Conservation (phyloP, 441 rosid species). For the Erodium texanum region DNA sequence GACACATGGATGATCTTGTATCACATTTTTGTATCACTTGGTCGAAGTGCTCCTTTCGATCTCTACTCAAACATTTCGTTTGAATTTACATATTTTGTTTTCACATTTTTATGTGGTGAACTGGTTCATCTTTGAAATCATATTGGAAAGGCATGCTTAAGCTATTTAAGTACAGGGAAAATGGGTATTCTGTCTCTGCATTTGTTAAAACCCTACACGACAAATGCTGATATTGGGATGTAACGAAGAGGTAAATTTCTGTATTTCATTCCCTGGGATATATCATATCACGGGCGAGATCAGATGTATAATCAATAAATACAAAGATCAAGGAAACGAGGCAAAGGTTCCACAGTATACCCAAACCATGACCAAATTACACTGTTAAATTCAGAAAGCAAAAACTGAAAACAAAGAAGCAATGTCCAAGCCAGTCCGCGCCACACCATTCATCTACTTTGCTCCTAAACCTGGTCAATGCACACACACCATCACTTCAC, state of each 20-base stretch:
- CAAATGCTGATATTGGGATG: neutral
- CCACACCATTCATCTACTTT: slow-evolving; percentile 20
- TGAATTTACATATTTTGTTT: too few relatives aligned
- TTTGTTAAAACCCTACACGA: neutral
- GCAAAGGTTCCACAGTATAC: slow-evolving; percentile 30
- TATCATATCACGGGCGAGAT: slow-evolving; percentile 10
- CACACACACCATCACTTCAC: slow-evolving; percentile 27
- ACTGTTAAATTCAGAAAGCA: slow-evolving; percentile 16
- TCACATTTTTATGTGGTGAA: too few relatives aligned
- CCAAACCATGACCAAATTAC: slow-evolving; percentile 19
- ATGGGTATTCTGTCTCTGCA: too few relatives aligned
- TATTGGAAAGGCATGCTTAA: too few relatives aligned
- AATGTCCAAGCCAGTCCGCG: slow-evolving; percentile 14
- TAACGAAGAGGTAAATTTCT: neutral
- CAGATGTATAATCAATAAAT: slow-evolving; percentile 21
- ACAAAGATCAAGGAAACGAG: slow-evolving; percentile 25
- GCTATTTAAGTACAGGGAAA: too few relatives aligned
- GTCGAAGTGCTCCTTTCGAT: too few relatives aligned
- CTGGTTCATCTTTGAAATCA: too few relatives aligned
- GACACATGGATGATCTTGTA: too few relatives aligned
- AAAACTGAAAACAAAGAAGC: slow-evolving; percentile 23
- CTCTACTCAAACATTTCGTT: too few relatives aligned
- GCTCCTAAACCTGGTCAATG: slow-evolving; percentile 37
- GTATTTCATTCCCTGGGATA: slow-evolving; percentile 26
- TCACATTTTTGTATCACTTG: too few relatives aligned